These are phyloP conservation scores for Solanum piurae DNA, from an alignment of 257 asterid genomes.

Conservation along the genomic window DNA sequence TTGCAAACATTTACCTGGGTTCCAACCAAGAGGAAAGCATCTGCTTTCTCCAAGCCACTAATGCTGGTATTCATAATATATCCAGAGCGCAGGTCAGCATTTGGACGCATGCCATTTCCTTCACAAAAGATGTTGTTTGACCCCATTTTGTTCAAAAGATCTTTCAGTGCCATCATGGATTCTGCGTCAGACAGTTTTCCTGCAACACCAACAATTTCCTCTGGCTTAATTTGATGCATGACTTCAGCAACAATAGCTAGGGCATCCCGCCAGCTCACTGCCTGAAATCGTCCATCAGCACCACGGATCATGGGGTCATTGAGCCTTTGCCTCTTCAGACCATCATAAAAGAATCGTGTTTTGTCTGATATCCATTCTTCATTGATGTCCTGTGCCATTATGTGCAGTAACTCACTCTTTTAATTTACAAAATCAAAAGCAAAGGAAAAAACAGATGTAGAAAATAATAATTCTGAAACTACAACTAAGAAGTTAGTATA, in stretches of 20 bases:
- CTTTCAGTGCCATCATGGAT: slow-evolving; percentile 92
- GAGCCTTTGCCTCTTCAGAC: slow-evolving; percentile 94
- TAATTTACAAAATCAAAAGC: background rate
- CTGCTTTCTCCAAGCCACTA: slow-evolving; percentile 92
- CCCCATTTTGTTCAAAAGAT: slow-evolving; percentile 81
- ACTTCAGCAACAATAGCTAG: slow-evolving; percentile 81
- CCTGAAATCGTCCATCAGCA: slow-evolving; percentile 90
- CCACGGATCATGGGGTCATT: slow-evolving; percentile 98
- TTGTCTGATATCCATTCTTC: slow-evolving; percentile 99
- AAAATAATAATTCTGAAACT: background rate
- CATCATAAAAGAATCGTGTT: slow-evolving; percentile 96
- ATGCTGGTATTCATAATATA: slow-evolving; percentile 89
- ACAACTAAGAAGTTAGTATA: too few species aligned
- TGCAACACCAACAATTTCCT: slow-evolving; percentile 89
- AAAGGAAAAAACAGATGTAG: background rate
- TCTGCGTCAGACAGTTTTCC: slow-evolving; percentile 97
- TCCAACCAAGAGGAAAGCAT: slow-evolving; percentile 89
- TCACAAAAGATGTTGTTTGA: slow-evolving; percentile 91
- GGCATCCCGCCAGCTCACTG: slow-evolving; percentile 95
- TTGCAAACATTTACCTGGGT: slow-evolving; percentile 60
- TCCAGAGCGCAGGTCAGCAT: slow-evolving; percentile 94
- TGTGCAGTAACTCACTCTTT: slow-evolving; percentile 2
- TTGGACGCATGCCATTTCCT: slow-evolving; percentile 76
- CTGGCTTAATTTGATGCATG: slow-evolving; percentile 64
- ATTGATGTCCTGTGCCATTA: slow-evolving; percentile 64